phyloP scores from a whole-genome alignment of 2,329 filamentous ascomycete genomes.

The Arthrobotrys sinensis region DNA sequence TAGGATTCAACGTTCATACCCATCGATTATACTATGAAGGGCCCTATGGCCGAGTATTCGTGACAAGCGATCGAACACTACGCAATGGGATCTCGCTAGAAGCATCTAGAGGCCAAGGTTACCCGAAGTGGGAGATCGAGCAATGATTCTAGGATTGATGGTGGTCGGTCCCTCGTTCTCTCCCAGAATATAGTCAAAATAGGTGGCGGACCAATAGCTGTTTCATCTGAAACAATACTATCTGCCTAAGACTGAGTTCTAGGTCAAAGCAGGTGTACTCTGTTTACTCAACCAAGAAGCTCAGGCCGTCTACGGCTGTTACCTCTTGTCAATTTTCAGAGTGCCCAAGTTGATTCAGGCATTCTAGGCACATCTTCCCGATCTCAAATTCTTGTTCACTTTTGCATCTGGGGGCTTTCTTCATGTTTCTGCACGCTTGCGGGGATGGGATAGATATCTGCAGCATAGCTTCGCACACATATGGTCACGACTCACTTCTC shows the following conservation, averaged over 20 bases:
- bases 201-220: background rate
- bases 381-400: background rate
- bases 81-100: conserved; percentile 50
- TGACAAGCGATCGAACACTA: conserved; percentile 50
- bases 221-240: background rate
- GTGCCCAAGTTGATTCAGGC: background rate
- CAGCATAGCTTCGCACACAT: conserved; percentile 47
- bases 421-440: conserved; percentile 27
- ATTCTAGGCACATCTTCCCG: conserved; percentile 11
- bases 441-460: conserved; percentile 56
- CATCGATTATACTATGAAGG: conserved; percentile 45
- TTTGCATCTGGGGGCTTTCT: conserved; percentile 27
- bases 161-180: background rate
- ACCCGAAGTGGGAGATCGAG: conserved; percentile 54
- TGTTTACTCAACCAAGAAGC: background rate
- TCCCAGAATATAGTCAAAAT: too few relatives aligned
- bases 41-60: conserved; percentile 46
- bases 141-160: background rate
- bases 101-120: conserved; percentile 38
- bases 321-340: conserved; percentile 27
- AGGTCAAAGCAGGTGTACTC: background rate
- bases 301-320: background rate
- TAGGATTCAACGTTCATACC: conserved; percentile 40
- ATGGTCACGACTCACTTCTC: conserved; percentile 46
- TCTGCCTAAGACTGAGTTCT: background rate